Evolutionary conservation across 2,329 filamentous ascomycete species (phyloP), one percentile per base, ranked within the genome.

Genomic region (Dryadomyces sulphureus): DNA sequence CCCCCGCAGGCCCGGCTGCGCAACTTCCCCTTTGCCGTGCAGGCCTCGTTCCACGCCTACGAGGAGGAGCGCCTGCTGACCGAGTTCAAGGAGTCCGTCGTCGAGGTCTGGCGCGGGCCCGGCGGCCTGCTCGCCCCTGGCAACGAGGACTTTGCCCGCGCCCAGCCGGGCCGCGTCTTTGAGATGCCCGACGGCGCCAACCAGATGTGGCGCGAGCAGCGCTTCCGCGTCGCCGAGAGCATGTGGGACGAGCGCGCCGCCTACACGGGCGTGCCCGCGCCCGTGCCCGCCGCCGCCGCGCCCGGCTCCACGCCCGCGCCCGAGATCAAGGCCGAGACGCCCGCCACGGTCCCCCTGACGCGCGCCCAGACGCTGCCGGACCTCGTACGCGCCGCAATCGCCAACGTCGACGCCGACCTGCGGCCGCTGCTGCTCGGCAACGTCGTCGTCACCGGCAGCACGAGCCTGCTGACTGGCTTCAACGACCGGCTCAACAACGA

Each of bases 161-260:
- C 66, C 39, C 78, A 80, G 52, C 85, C 87, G 1, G 85, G 86
- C 36, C 81, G 87, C 45, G 84, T 92, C 11, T 98, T 95, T 57
- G 92, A 98, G 68, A 92, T 98, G 75, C 92, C 92, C 9, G 87
- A 96, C 59, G 92, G 92, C 43, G 89, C 83, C 67, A 98, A 96
- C 68, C 85, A 94, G 62, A 83, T 94, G 65, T 98, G 94, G 70
- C 82, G 85, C 51, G 75, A 81, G 47, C 89, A 95, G 62, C 81
- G 92, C 43, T 95, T 83, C 72, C 78, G 79, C 54, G 82, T 87
- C 11, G 81, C 82, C 2, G 92, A 98, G 65, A 85, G 85, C 38
- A 75, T 98, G 61, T 98, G 92, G 72, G 90, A 96, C 60, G 82
- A 88, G 55, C 79, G 77, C 45, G 84, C 82, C 34, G 83, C 84